These are phyloP conservation scores for Urtica urens DNA, from an alignment of 306 rosid genomes.

Conservation along the genomic window DNA sequence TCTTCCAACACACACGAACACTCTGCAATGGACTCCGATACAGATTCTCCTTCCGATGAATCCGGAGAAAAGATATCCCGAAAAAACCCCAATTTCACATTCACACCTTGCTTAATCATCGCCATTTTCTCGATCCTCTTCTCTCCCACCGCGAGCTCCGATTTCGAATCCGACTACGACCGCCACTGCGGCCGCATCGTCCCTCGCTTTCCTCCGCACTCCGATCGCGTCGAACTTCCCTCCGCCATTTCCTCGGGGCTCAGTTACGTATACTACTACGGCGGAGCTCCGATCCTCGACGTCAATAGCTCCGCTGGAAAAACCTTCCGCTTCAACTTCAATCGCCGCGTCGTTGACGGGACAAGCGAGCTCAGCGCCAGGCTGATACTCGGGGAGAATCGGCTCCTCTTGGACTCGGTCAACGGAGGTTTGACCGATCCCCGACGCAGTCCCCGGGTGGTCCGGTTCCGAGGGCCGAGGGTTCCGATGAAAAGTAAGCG, in stretches of 20 bases:
- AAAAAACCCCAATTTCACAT: slow-evolving; percentile 6
- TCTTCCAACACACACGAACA: no score
- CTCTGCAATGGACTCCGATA: slow-evolving; percentile 34
- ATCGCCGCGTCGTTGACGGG: slow-evolving; percentile 12
- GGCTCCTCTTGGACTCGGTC: no score
- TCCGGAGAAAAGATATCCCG: slow-evolving; percentile 10
- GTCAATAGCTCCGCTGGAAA: slow-evolving; percentile 11
- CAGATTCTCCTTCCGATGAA: slow-evolving; percentile 18
- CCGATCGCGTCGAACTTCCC: slow-evolving; percentile 17
- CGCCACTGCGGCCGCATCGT: slow-evolving; percentile 43
- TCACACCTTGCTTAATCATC: slow-evolving; percentile 13
- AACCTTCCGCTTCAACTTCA: slow-evolving; percentile 14
- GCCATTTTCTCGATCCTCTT: slow-evolving; percentile 11
- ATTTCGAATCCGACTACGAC: slow-evolving; percentile 19
- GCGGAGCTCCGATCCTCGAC: slow-evolving; percentile 45
- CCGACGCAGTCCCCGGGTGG: slow-evolving; percentile 25
- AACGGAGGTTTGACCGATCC: no score
- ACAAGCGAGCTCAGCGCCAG: slow-evolving; percentile 25
- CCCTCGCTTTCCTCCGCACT: slow-evolving; percentile 17
- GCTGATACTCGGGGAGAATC: no score
- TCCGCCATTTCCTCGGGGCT: slow-evolving; percentile 7
- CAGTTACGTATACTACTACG: slow-evolving; percentile 38
- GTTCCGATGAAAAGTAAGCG: slow-evolving; percentile 5
- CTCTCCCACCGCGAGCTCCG: slow-evolving; percentile 8
- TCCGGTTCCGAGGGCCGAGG: slow-evolving; percentile 27